Evolutionary conservation across 2,329 filamentous ascomycete species (phyloP).

Genomic region (Akanthomyces uredinophilus): DNA sequence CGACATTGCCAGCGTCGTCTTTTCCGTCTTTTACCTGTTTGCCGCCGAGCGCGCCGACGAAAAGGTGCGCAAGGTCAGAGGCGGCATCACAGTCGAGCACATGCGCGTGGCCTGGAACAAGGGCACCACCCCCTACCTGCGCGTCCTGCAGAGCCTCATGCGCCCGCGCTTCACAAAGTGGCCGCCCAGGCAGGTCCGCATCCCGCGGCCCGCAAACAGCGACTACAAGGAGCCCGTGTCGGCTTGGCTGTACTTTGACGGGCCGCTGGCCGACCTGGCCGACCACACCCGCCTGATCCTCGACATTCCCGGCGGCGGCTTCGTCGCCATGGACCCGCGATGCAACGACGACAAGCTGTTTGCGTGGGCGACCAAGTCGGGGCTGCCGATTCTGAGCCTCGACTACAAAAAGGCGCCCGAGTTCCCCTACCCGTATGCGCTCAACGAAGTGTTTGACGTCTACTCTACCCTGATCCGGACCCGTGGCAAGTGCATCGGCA

Average conservation of each 20-base stretch:
- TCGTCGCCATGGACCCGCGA: constrained; percentile 94
- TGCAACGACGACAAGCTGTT: constrained; percentile 92
- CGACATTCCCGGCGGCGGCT: constrained; percentile 90
- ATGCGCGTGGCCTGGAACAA: constrained; percentile 95
- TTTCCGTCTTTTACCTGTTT: constrained; percentile 85
- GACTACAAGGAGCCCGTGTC: constrained; percentile 78
- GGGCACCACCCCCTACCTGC: constrained; percentile 78
- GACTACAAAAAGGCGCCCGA: constrained; percentile 66
- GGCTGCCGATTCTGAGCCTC: constrained; percentile 81
- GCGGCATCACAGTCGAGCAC: constrained; percentile 83
- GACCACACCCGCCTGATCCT: constrained; percentile 74
- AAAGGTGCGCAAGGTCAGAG: constrained; percentile 87
- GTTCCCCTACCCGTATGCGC: constrained; percentile 42
- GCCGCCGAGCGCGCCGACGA: constrained; percentile 93
- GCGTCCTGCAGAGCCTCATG: constrained; percentile 64
- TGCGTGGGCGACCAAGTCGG: constrained; percentile 84
- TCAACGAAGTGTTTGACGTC: constrained; percentile 48
- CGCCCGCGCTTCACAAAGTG: constrained; percentile 77
- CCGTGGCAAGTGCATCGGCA: constrained; percentile 38
- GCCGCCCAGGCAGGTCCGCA: constrained; percentile 75
- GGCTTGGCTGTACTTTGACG: constrained; percentile 93
- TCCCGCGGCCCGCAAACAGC: constrained; percentile 72
- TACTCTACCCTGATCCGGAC: constrained; percentile 34
- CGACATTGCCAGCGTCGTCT: constrained; percentile 76
- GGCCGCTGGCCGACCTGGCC: constrained; percentile 70